Evolutionary conservation across 2,329 filamentous ascomycete species (phyloP).

Genomic region (Phyllosticta ampelicida): DNA sequence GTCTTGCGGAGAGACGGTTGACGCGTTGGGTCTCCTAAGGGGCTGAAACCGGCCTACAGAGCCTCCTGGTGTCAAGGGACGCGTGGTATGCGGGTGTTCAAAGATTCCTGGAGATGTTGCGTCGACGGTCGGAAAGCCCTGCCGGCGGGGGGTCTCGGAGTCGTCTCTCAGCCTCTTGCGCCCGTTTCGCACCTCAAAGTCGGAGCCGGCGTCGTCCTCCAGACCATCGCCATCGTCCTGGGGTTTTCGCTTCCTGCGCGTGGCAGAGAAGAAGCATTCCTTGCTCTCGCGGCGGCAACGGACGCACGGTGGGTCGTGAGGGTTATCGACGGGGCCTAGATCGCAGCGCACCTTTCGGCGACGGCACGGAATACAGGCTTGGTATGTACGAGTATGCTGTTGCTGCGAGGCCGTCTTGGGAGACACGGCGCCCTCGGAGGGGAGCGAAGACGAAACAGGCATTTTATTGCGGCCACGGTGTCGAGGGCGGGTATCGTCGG

Average conservation of each 20-base stretch:
- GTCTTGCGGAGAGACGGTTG: slow-evolving; percentile 31
- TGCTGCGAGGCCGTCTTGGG: not conserved
- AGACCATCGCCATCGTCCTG: slow-evolving; percentile 35
- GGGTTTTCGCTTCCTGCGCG: slow-evolving; percentile 79
- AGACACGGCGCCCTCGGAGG: not conserved
- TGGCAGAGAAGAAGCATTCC: slow-evolving; percentile 93
- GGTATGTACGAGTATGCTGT: slow-evolving; percentile 28
- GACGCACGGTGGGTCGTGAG: slow-evolving; percentile 85
- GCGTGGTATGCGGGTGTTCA: slow-evolving; percentile 17
- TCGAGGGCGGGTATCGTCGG: slow-evolving; percentile 7
- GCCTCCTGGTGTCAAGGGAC: slow-evolving; percentile 55
- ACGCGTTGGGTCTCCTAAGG: slow-evolving; percentile 46
- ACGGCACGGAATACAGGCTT: slow-evolving; percentile 44
- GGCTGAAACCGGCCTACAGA: slow-evolving; percentile 56
- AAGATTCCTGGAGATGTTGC: not conserved
- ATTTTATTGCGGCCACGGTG: slow-evolving; percentile 7
- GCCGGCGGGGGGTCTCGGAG: slow-evolving; percentile 30
- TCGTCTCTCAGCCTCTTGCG: slow-evolving; percentile 53
- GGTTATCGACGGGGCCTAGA: slow-evolving; percentile 72
- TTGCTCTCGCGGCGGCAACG: slow-evolving; percentile 91
- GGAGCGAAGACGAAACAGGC: slow-evolving; percentile 9
- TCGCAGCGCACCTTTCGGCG: slow-evolving; percentile 49
- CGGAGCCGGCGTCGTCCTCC: slow-evolving; percentile 36
- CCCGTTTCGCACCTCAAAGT: slow-evolving; percentile 63
- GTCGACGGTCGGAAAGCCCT: slow-evolving; percentile 1